Evolutionary conservation across 148 eudicot species (phyloP).

Genomic region (Rhododendron griersonianum): DNA sequence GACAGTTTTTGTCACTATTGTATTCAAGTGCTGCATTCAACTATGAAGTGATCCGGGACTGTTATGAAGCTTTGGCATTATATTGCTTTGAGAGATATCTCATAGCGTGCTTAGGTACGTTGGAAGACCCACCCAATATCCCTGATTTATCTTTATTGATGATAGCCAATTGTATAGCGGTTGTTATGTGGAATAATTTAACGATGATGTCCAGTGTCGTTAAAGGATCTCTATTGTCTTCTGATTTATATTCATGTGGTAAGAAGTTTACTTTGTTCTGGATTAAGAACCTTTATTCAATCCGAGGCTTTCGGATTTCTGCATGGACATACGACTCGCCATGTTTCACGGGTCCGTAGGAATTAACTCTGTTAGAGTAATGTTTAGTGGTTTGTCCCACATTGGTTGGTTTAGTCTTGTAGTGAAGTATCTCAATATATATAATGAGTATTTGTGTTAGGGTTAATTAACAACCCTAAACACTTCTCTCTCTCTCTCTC

Average conservation of each 20-base stretch:
- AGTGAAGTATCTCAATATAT: too few relatives aligned
- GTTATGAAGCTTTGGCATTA: conserved; percentile 97
- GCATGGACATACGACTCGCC: not conserved
- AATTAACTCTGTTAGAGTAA: not conserved
- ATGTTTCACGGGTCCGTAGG: not conserved
- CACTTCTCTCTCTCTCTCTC: too few relatives aligned
- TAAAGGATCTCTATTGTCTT: not conserved
- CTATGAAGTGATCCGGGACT: conserved; percentile 86
- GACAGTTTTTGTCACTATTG: conserved; percentile 74
- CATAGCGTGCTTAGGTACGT: conserved; percentile 92
- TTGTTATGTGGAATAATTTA: not conserved
- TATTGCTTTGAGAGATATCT: conserved; percentile 99
- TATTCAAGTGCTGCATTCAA: conserved; percentile 88
- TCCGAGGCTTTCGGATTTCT: not conserved
- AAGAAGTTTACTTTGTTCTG: not conserved
- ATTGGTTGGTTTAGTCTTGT: too few relatives aligned
- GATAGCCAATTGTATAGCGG: not conserved
- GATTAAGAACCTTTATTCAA: not conserved
- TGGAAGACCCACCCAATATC: not conserved
- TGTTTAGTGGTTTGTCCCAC: too few relatives aligned
- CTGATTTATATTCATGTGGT: not conserved
- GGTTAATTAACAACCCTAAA: too few relatives aligned
- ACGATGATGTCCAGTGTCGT: not conserved
- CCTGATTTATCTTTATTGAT: not conserved
- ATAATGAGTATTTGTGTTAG: too few relatives aligned